Conservation (phyloP, 2,329 filamentous ascomycete species). For the Epichloe baconii region DNA sequence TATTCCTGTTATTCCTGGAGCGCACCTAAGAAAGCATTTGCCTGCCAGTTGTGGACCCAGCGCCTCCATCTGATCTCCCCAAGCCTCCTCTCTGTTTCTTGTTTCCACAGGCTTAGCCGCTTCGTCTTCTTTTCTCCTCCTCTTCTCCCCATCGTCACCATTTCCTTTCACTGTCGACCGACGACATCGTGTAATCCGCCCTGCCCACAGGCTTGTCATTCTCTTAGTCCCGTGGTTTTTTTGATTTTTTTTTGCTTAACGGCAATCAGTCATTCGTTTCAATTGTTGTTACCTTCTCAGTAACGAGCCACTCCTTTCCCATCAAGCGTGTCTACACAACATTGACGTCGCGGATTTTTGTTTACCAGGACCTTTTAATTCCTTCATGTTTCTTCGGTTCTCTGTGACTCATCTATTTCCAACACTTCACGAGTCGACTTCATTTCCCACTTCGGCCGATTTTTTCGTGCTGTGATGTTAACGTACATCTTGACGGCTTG, state of each 20-base stretch:
- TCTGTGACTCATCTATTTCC: not conserved
- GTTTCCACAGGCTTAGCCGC: slow-evolving; percentile 11
- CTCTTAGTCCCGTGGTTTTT: slow-evolving; percentile 26
- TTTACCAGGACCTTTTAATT: not conserved
- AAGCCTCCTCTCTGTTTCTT: slow-evolving; percentile 7
- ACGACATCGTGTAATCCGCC: slow-evolving; percentile 21
- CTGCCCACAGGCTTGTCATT: slow-evolving; percentile 47
- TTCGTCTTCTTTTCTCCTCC: slow-evolving; percentile 14
- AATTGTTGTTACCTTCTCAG: not conserved
- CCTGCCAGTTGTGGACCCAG: not conserved
- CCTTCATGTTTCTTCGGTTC: not conserved
- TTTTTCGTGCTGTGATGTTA: not conserved
- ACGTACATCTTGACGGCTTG: not conserved
- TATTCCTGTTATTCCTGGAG: not conserved
- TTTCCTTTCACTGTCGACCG: slow-evolving; percentile 22
- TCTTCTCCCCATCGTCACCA: slow-evolving; percentile 21
- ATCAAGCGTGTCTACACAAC: not conserved
- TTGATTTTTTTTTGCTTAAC: slow-evolving; percentile 8
- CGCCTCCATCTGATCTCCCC: slow-evolving; percentile 1
- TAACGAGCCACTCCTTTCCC: slow-evolving; percentile 2
- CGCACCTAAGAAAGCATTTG: too few relatives aligned
- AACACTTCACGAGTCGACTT: not conserved
- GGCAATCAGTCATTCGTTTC: slow-evolving; percentile 28
- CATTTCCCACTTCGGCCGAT: not conserved
- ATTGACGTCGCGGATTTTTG: not conserved